Conservation (phyloP, 2,329 filamentous ascomycete species). For the Fusarium newnesense region DNA sequence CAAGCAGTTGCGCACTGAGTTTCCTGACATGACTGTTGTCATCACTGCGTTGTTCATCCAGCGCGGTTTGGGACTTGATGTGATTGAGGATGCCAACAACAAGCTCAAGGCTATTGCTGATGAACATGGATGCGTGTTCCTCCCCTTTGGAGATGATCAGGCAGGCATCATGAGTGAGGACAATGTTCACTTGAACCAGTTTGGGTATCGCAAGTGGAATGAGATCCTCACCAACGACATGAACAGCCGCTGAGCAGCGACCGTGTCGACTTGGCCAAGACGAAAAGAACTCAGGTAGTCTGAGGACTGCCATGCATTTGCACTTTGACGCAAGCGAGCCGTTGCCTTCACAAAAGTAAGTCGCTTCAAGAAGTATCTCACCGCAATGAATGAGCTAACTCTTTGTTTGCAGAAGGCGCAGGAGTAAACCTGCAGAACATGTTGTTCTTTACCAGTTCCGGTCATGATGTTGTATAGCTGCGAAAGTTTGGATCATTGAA, state of each 20-base stretch:
- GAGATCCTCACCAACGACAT: background rate
- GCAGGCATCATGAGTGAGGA: conserved; percentile 1
- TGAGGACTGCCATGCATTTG: background rate
- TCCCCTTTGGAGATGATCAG: background rate
- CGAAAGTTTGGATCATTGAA: accelerated
- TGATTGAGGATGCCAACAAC: background rate
- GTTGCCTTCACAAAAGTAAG: background rate
- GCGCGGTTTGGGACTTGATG: background rate
- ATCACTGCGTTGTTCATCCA: conserved; percentile 5
- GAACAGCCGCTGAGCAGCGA: background rate
- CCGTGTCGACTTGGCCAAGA: accelerated
- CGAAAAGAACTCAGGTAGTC: accelerated
- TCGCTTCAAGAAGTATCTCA: accelerated
- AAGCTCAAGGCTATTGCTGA: background rate
- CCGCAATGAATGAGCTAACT: background rate
- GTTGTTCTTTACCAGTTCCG: background rate
- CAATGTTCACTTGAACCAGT: conserved; percentile 7
- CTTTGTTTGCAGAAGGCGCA: accelerated
- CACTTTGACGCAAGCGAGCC: background rate
- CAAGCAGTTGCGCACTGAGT: background rate
- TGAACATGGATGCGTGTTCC: background rate
- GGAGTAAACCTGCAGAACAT: accelerated
- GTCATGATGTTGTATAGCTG: accelerated
- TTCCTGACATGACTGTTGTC: background rate
- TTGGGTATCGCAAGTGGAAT: conserved; percentile 2